Evolutionary conservation across 352 stramenopile genomes (phyloP), one percentile per base, ranked within the genome.

Genomic region (Pythium aquatile): DNA sequence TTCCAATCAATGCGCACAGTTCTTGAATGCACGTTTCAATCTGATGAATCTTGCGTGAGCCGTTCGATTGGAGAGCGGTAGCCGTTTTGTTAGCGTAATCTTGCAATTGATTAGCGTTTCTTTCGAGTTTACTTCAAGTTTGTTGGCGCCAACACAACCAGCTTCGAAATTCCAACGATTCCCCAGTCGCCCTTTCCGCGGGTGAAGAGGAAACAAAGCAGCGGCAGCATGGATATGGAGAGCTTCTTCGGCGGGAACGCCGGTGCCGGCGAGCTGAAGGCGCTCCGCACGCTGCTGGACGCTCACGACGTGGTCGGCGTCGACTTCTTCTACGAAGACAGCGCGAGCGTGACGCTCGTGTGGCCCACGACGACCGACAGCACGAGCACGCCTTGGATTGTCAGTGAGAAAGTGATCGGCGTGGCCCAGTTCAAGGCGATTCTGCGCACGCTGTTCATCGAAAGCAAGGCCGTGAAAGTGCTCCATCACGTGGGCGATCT

Each of bases 261-360:
- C 28, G 44, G 37, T 33, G 39, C 55, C 1, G 30, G 39, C 6
- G 35, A 55, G 29, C 20, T 60, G 39, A 35, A 56, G 13, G 26
- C 24, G 35, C 61, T 67, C 29, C 53, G 61, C 53, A 49, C 33
- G 35, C 53, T 67, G 47, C 61, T 67, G 14, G 29, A 44, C 4
- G 28, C 11, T n/a, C 61, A 62, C 24, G 17, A 30, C 11, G 61
- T 30, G 30, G 61, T 67, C 16, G 61, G 53, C n/a, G 53, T 67
- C 16, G 47, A 61, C 42, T 65, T 65, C 48, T 35, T 49, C 9
- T 13, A 14, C 29, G 60, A 66, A 29, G 52, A n/a, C 51, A 48
- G 35, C 30, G 48, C 60, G 32, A 66, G 51, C 32, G 51, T 66
- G 32, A 61, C 60, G 51, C 47, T 66, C 29, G 60, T 66, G 60